These are phyloP conservation scores for Pythium aphanidermatum DNA, from an alignment of 352 stramenopile species.

Conservation along the genomic window DNA sequence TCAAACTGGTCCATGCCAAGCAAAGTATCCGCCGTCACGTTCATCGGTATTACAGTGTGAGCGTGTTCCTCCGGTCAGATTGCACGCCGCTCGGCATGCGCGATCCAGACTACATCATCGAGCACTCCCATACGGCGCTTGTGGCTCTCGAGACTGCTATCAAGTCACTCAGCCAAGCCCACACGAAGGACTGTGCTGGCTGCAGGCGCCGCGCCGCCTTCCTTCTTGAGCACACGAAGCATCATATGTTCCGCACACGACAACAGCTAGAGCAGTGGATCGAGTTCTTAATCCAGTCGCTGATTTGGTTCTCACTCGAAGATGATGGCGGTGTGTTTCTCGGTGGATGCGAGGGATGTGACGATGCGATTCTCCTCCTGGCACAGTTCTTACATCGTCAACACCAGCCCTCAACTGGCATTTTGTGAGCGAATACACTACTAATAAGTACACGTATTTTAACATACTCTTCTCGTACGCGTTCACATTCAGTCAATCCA, in stretches of 20 bases:
- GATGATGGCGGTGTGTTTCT: neutral
- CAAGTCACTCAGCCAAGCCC: neutral
- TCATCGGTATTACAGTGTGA: slow-evolving; percentile 3
- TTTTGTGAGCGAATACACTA: no score
- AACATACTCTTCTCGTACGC: no score
- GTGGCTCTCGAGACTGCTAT: neutral
- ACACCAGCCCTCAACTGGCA: neutral
- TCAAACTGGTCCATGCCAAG: slow-evolving; percentile 2
- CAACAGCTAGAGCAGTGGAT: neutral
- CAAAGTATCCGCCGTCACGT: slow-evolving; percentile 6
- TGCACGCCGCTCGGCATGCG: neutral
- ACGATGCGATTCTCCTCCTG: neutral
- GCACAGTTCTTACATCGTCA: slow-evolving; percentile 1
- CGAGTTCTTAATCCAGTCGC: neutral
- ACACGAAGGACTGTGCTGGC: neutral
- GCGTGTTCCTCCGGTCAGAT: neutral
- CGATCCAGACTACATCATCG: slow-evolving; percentile 2
- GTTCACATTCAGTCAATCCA: no score
- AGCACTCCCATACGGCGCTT: neutral
- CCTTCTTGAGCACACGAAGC: neutral
- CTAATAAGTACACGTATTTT: no score
- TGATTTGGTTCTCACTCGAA: neutral
- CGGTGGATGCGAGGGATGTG: neutral
- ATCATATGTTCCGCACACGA: neutral
- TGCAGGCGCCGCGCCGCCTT: neutral